Evolutionary conservation across 345 rosid genomes (phyloP).

Genomic region (Gossypium sturtianum): DNA sequence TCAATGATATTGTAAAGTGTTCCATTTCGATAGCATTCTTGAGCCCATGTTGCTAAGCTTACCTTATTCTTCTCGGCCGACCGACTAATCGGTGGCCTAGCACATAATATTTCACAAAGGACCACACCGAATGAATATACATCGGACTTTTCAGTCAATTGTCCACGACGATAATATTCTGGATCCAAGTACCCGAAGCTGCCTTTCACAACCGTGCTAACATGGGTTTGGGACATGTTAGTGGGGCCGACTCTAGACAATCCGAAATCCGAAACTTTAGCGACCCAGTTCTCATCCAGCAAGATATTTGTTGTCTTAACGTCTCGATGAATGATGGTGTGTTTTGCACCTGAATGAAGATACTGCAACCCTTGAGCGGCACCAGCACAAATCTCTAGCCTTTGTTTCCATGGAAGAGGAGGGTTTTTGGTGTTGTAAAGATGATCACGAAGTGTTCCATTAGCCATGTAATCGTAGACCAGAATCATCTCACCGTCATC

Average conservation of each 20-base stretch:
- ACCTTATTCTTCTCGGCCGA: background rate
- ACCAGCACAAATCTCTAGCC: slow-evolving; percentile 26
- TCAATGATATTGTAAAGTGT: slow-evolving; percentile 19
- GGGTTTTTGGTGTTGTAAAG: slow-evolving; percentile 23
- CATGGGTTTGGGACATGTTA: slow-evolving; percentile 2
- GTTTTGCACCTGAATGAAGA: slow-evolving; percentile 24
- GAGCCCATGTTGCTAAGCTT: slow-evolving; percentile 18
- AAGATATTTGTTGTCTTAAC: slow-evolving; percentile 10
- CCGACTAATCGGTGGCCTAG: slow-evolving; percentile 15
- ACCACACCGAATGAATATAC: slow-evolving; percentile 35
- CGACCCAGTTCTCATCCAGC: slow-evolving; percentile 13
- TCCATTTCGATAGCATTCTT: slow-evolving; percentile 8
- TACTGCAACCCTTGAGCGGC: slow-evolving; percentile 28
- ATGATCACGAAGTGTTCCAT: slow-evolving; percentile 27
- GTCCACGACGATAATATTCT: slow-evolving; percentile 13
- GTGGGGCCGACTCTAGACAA: slow-evolving; percentile 21
- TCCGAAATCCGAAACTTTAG: slow-evolving; percentile 29
- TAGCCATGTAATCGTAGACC: slow-evolving; percentile 30
- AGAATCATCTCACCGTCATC: slow-evolving; percentile 50
- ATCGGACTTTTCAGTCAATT: slow-evolving; percentile 29
- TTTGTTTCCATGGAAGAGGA: slow-evolving; percentile 24
- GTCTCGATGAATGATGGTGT: slow-evolving; percentile 16
- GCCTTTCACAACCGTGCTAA: slow-evolving; percentile 30
- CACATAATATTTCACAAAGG: slow-evolving; percentile 20
- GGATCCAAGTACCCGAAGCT: slow-evolving; percentile 29